Conservation (phyloP, 805 yeast genomes). For the Metschnikowia bowlesiae region DNA sequence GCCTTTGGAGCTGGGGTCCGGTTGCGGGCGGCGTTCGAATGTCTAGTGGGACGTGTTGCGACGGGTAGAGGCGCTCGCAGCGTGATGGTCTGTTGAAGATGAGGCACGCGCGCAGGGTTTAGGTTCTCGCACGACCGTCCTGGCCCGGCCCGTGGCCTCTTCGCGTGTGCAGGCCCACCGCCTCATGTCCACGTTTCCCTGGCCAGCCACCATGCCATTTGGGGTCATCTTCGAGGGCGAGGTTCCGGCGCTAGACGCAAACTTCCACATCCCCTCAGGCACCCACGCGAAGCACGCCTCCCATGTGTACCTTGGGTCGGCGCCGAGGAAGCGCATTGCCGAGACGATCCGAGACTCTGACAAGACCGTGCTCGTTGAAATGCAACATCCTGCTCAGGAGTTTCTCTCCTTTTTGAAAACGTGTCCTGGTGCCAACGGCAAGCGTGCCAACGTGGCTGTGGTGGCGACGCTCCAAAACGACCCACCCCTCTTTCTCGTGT, state of each 20-base stretch:
- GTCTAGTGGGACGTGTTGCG: neutral
- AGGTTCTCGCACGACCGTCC: neutral
- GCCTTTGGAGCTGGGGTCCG: neutral
- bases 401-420: neutral
- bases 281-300: neutral
- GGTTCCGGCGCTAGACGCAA: constrained; percentile 2
- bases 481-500: neutral
- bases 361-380: constrained; percentile 1
- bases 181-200: neutral
- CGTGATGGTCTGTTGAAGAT: neutral
- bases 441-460: neutral
- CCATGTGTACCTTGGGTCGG: neutral
- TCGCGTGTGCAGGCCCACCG: neutral
- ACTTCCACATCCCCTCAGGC: constrained; percentile 6
- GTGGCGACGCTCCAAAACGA: constrained; percentile 6
- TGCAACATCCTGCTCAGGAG: neutral
- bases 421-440: neutral
- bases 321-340: neutral
- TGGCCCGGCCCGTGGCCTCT: neutral
- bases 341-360: neutral
- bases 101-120: neutral
- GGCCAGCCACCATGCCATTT: constrained; percentile 6
- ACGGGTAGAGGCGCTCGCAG: neutral
- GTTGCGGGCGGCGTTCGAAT: neutral
- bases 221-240: constrained; percentile 7